Conservation (phyloP, 2,329 filamentous ascomycete species). For the Colletotrichum filicis region DNA sequence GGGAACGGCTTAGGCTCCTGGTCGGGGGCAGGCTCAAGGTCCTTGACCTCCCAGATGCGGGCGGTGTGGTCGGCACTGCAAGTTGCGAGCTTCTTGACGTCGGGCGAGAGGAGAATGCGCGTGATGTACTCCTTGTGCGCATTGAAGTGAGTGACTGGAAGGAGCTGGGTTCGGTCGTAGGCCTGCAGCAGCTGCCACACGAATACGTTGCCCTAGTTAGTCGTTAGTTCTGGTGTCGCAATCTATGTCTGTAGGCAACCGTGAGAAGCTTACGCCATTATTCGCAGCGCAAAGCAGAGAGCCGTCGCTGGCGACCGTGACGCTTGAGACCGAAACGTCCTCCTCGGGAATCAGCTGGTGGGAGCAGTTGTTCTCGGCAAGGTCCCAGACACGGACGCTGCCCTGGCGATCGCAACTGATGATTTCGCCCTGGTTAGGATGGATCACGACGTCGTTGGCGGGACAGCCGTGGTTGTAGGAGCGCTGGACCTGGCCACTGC, state of each 20-base stretch:
- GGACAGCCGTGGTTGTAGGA: constrained; percentile 92
- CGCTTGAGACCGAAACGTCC: constrained; percentile 91
- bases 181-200: constrained; percentile 94
- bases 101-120: constrained; percentile 88
- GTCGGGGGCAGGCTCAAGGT: constrained; percentile 65
- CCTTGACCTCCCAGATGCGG: constrained; percentile 92
- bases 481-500: constrained; percentile 85
- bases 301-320: constrained; percentile 95
- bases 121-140: constrained; percentile 95
- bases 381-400: constrained; percentile 94
- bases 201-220: constrained; percentile 86
- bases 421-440: constrained; percentile 97
- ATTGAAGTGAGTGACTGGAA: constrained; percentile 88
- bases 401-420: constrained; percentile 95
- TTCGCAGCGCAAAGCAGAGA: constrained; percentile 93
- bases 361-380: constrained; percentile 96
- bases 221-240: not conserved
- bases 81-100: constrained; percentile 93
- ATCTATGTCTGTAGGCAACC: too few species aligned
- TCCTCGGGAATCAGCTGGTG: constrained; percentile 97
- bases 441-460: constrained; percentile 98
- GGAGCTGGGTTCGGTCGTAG: constrained; percentile 82
- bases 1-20: constrained; percentile 71
- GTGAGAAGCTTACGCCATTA: constrained; percentile 72
- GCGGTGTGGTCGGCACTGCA: constrained; percentile 94